Percentiles rank a stretch among this genome's conserved stretches.
Conservation (phyloP, 2,329 filamentous ascomycete genomes). For the Karstenula rhodostoma region DNA sequence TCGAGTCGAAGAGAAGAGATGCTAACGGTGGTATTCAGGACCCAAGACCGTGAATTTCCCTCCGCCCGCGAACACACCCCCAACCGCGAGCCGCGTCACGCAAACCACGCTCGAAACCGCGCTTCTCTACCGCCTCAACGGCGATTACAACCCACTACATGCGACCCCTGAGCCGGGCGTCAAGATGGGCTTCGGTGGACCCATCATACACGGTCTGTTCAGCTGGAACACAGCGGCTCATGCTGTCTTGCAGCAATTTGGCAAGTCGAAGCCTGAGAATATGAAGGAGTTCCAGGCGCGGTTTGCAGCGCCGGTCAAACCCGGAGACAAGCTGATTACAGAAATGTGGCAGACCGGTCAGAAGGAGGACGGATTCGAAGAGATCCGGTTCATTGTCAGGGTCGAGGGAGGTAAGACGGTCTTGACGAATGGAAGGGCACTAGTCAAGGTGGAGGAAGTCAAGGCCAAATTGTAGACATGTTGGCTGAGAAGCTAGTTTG, state of each 20-base stretch:
- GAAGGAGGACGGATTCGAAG: conserved; percentile 74
- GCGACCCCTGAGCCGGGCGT: conserved; percentile 83
- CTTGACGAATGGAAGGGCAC: conserved; percentile 83
- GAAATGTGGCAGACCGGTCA: conserved; percentile 82
- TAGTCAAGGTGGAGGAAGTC: conserved; percentile 70
- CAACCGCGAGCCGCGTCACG: conserved; percentile 74
- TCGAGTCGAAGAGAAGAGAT: neutral
- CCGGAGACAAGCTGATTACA: conserved; percentile 81
- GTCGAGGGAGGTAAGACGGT: conserved; percentile 84
- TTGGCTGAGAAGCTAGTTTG: neutral
- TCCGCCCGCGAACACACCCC: conserved; percentile 73
- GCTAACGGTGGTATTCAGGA: conserved; percentile 36
- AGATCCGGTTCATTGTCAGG: conserved; percentile 80
- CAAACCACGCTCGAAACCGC: conserved; percentile 77
- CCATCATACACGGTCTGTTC: conserved; percentile 89
- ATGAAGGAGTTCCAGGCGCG: conserved; percentile 88
- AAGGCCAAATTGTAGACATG: conserved; percentile 49
- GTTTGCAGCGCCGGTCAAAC: conserved; percentile 84
- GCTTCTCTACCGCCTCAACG: conserved; percentile 72
- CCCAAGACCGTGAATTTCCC: conserved; percentile 81
- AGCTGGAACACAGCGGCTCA: conserved; percentile 84
- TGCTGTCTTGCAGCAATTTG: conserved; percentile 75
- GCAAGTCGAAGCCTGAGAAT: conserved; percentile 79
- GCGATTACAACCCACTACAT: conserved; percentile 94
- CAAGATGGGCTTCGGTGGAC: conserved; percentile 90